phyloP scores from a whole-genome alignment of 2,329 filamentous ascomycete genomes.

The Byssothecium circinans region DNA sequence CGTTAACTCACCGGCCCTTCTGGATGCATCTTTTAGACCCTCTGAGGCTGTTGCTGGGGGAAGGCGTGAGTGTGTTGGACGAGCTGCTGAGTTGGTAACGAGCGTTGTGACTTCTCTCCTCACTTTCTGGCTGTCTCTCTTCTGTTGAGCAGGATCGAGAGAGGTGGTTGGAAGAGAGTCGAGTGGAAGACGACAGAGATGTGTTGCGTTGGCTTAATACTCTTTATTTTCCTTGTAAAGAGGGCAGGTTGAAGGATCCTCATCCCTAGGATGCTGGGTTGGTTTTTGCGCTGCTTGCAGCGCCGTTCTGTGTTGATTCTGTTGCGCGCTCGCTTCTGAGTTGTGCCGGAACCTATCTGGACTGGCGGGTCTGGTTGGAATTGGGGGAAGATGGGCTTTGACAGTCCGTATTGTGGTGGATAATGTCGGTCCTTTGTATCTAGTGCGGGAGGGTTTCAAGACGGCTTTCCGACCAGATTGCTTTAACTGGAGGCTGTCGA shows the following conservation, averaged over 20 bases:
- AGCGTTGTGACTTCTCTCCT: slow-evolving; percentile 45
- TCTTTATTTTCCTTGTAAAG: not conserved
- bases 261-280: slow-evolving; percentile 45
- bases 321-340: slow-evolving; percentile 24
- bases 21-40: slow-evolving; percentile 43
- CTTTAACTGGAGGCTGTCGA: slow-evolving; percentile 25
- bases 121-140: slow-evolving; percentile 13
- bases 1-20: slow-evolving; percentile 34
- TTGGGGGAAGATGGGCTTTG: slow-evolving; percentile 1
- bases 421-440: slow-evolving; percentile 14
- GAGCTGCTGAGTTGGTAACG: slow-evolving; percentile 46
- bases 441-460: slow-evolving; percentile 9
- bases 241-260: slow-evolving; percentile 37
- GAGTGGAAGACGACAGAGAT: slow-evolving; percentile 43
- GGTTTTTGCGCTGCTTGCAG: slow-evolving; percentile 35
- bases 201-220: slow-evolving; percentile 27
- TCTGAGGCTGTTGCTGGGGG: slow-evolving; percentile 39
- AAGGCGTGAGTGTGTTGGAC: slow-evolving; percentile 22
- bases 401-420: not conserved
- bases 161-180: slow-evolving; percentile 9
- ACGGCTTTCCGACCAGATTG: slow-evolving; percentile 15
- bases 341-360: slow-evolving; percentile 24
- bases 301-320: slow-evolving; percentile 37
- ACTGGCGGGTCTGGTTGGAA: slow-evolving; percentile 13
- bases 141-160: slow-evolving; percentile 20